Evolutionary conservation across 176 grass and related monocot genomes (phyloP), one percentile per base, ranked within the genome.

Genomic region (Cymbopogon citratus): DNA sequence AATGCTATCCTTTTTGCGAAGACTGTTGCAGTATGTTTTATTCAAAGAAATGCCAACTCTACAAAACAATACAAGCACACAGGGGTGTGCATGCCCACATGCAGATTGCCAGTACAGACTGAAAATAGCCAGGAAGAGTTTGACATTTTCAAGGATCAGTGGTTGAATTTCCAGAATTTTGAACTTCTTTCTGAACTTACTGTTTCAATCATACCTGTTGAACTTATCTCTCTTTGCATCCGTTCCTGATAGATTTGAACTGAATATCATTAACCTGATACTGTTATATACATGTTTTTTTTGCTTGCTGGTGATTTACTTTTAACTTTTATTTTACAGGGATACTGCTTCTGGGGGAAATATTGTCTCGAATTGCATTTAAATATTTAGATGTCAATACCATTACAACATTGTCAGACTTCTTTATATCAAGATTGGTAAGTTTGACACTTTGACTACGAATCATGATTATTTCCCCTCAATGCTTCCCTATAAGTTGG

Each of bases 401-500:
- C 63, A 78, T 94, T 39, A 73, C 83, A 57, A 94, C 86, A 44
- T 89, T 98, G 75, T 89, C 81, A 80, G 92, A 94, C 31, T 98
- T 98, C 86, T 98, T 98, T 83, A 86, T 85, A 84, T 92, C 92
- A 76, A 94, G 91, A 83, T 80, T 98, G 75, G 95, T 98, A 94
- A 98, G 88, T 90, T 54, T 77, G 12, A 44, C 39, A 86, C 86
- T 90, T 68, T 62, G 12, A 69, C 57, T 71, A 29, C 59, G 63
- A 26, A 54, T 71, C 51, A 75, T 93, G 54, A 2, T 82, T 83
- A 54, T 68, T 79, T 68, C 45, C 40, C 85, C 44, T 64, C 11
- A 80, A 75, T 74, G 64, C 12, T 67, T 71, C 62, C 12, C 11
- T 14, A 66, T 19, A 23, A 21, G 1, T 61, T 70, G 63, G 71